Evolutionary conservation across 805 yeast genomes (phyloP), one percentile per base, ranked within the genome.

Genomic region (Debaryomyces hansenii): DNA sequence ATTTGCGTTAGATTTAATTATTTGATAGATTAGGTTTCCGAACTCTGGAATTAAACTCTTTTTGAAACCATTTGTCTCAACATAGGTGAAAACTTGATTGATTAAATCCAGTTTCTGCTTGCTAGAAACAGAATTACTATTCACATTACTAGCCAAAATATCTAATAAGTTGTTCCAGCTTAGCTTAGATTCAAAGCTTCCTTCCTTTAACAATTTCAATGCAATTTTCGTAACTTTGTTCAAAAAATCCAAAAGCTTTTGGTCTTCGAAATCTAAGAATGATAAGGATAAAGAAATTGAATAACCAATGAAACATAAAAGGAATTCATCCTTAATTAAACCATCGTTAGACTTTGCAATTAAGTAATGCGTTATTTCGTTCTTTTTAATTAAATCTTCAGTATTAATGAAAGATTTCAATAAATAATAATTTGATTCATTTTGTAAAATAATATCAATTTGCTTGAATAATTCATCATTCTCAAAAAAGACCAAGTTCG

Each of bases 11-110:
- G 62, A 11, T 48, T 45, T 12, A 64, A 55, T 34, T 61, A 58
- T 31, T 63, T 62, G 21, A 51, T 56, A 20, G 52, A 67, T 20
- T 66, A 70, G 54, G 48, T 56, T 31, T 5, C 57, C 64, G 50
- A 66, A 67, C 34, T 57, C 64, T 1, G 59, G 51, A 4, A 47
- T 56, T 48, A 65, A 55, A 15, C 60, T 62, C 55, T 39, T 54
- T 53, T 63, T 78, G 62, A 41, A 60, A 42, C 63, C 32, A 46
- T 34, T n/a, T 33, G 39, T 36, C 57, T 60, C 49, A 43, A 52
- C 40, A 45, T 54, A 37, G 15, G 35, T 54, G 35, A 64, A 61
- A 1, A 72, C 46, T 4, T 61, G 53, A 4, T 49, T 46, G 8
- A 56, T 42, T 4, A 63, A 46, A 1, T 49, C 56, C 10, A 50